Evolutionary conservation across 2,329 filamentous ascomycete species (phyloP).

Genomic region (Hawksworthiomyces lignivorus): DNA sequence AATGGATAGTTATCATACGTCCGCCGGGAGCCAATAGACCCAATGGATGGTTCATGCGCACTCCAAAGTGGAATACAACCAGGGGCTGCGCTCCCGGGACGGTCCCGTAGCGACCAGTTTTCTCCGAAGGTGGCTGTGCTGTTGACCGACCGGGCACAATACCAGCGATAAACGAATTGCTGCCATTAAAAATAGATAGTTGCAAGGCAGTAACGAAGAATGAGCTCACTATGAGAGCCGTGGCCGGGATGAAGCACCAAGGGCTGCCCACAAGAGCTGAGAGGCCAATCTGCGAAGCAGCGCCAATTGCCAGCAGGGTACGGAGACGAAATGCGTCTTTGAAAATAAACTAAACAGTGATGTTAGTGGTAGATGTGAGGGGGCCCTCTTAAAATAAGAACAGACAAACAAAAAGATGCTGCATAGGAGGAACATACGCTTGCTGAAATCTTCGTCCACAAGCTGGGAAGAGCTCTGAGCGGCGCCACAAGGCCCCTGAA

Average conservation of each 20-base stretch:
- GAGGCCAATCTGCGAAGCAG: conserved; percentile 26
- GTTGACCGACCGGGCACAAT: conserved; percentile 27
- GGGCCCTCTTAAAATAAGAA: not conserved
- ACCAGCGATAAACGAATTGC: conserved; percentile 16
- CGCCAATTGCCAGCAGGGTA: conserved; percentile 26
- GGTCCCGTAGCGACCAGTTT: not conserved
- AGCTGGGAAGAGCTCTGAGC: not conserved
- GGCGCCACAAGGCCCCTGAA: not conserved
- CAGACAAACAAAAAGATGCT: not conserved
- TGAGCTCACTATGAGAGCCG: conserved; percentile 23
- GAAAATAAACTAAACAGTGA: conserved; percentile 16
- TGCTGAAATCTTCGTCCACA: not conserved
- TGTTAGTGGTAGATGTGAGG: too few relatives aligned
- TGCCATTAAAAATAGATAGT: too few relatives aligned
- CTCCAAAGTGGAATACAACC: conserved; percentile 35
- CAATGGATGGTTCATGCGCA: conserved; percentile 40
- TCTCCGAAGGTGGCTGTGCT: conserved; percentile 23
- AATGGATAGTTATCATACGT: conserved; percentile 29
- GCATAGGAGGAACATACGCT: not conserved
- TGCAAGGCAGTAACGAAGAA: too few relatives aligned
- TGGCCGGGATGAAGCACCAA: conserved; percentile 27
- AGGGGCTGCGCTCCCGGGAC: not conserved
- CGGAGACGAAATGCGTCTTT: conserved; percentile 29
- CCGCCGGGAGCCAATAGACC: conserved; percentile 39
- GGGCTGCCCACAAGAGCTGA: conserved; percentile 25